Percentiles rank a stretch among this genome's conserved stretches.
Evolutionary conservation across 805 yeast genomes (phyloP).

Genomic region (Cyberlindnera americana): DNA sequence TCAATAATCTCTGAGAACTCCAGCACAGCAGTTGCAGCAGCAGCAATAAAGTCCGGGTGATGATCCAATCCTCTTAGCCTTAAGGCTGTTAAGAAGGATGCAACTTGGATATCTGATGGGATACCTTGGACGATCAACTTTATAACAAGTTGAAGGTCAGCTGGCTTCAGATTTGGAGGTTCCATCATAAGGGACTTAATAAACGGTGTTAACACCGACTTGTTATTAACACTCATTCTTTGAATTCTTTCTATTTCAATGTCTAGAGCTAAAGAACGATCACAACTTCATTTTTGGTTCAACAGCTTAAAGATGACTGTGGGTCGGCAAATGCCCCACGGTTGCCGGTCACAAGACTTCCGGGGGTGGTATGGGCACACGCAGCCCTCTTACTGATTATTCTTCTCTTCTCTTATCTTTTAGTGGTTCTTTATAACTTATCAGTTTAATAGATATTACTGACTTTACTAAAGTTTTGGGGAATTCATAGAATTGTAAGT

Average conservation of each 20-base stretch:
- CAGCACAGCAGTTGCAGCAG: slow-evolving; percentile 75
- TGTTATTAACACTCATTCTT: slow-evolving; percentile 2
- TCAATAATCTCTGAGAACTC: slow-evolving; percentile 59
- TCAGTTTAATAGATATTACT: too few species aligned
- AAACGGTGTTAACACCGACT: slow-evolving; percentile 43
- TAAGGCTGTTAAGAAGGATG: slow-evolving; percentile 77
- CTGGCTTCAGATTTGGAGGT: slow-evolving; percentile 61
- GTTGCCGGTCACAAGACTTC: too few species aligned
- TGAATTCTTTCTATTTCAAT: background rate
- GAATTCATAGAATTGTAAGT: too few species aligned
- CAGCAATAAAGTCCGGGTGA: slow-evolving; percentile 75
- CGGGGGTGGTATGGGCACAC: too few species aligned
- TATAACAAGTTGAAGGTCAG: slow-evolving; percentile 63
- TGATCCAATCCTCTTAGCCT: slow-evolving; percentile 75
- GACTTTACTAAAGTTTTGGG: too few species aligned
- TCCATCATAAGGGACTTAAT: slow-evolving; percentile 58
- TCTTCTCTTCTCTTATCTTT: too few species aligned
- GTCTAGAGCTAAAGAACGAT: too few species aligned
- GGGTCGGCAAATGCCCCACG: too few species aligned
- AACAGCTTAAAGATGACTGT: too few species aligned
- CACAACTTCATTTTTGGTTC: too few species aligned
- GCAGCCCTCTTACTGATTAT: too few species aligned
- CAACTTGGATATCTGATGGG: slow-evolving; percentile 65
- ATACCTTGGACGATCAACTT: slow-evolving; percentile 55
- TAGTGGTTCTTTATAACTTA: too few species aligned